Conservation (phyloP, 164 flowering plant genomes). For the Platanus orientalis region DNA sequence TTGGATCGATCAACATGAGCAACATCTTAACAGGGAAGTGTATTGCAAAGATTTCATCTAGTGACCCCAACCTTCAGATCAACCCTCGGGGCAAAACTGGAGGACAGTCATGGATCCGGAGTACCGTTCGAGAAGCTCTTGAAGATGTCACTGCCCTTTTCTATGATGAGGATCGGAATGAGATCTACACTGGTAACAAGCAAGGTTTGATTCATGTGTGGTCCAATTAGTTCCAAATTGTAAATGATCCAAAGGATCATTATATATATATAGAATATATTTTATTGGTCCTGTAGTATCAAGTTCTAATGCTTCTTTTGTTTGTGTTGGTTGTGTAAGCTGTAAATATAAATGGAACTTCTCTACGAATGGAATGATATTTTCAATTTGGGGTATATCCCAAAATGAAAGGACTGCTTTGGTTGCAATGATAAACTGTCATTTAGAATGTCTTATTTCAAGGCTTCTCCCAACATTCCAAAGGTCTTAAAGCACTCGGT, state of each 20-base stretch:
- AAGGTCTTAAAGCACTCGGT: background rate
- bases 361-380: no score
- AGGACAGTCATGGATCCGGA: slow-evolving; percentile 11
- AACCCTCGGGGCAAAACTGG: slow-evolving; percentile 13
- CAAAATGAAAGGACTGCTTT: no score
- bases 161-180: slow-evolving; percentile 30
- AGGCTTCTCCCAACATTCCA: background rate
- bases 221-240: slow-evolving; percentile 17
- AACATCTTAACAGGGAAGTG: slow-evolving; percentile 35
- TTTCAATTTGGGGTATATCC: no score
- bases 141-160: slow-evolving; percentile 32
- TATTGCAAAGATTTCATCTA: slow-evolving; percentile 26
- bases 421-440: no score
- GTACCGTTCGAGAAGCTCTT: slow-evolving; percentile 25
- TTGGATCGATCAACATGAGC: slow-evolving; percentile 36
- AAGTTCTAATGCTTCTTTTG: no score
- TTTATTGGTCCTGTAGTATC: no score
- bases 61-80: slow-evolving; percentile 13
- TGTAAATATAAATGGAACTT: no score
- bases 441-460: background rate
- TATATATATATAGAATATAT: no score
- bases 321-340: no score
- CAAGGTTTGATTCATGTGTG: slow-evolving; percentile 31
- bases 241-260: background rate
- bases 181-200: slow-evolving; percentile 32